Evolutionary conservation across 208 protist genomes (phyloP), one percentile per base, ranked within the genome.

Genomic region (Crithidia acanthocephali): DNA sequence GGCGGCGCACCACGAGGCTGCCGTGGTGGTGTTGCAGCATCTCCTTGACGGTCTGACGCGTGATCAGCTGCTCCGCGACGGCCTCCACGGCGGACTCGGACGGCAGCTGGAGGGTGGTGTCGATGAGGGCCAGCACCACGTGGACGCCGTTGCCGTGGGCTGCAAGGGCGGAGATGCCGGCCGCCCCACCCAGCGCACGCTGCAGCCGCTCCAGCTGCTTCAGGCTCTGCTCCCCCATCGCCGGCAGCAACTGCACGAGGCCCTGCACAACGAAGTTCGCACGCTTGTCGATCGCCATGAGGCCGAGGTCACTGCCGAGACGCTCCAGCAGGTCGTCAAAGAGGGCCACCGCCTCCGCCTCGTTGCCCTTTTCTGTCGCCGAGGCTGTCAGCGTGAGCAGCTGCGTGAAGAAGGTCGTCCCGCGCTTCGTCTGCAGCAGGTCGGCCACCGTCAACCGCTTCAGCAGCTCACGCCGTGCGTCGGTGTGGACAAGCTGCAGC

Each of bases 211-310:
- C 64, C 32, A 93, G 33, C 11, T 76, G 72, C 56, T 80, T 70
- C n/a, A 63, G 37, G 57, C 65, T 47, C 55, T 85, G 53, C 15
- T 66, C 18, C 4, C 68, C 72, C 37, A 82, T 82, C 42, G 64
- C 65, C 2, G 75, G 81, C 65, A 88, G 67, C 53, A 93, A 74
- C 53, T 74, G 66, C 50, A 93, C 67, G 35, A 94, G 60, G 25
- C 73, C 57, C 75, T 94, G 89, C 60, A 96, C 87, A 27, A 95
- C 86, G 72, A 96, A 96, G 72, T 96, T 96, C 13, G 83, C 87
- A 50, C 85, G 79, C 61, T 73, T 72, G 74, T 90, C 84, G 22
- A 78, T 83, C 44, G 76, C 81, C 84, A 95, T 87, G 7, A 88
- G 86, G 30, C 60, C 63, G 42, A 96, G 70, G 42, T 84, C 68